phyloP scores from a whole-genome alignment of 2,329 filamentous ascomycete genomes.

The Arthrobotrys conoides region DNA sequence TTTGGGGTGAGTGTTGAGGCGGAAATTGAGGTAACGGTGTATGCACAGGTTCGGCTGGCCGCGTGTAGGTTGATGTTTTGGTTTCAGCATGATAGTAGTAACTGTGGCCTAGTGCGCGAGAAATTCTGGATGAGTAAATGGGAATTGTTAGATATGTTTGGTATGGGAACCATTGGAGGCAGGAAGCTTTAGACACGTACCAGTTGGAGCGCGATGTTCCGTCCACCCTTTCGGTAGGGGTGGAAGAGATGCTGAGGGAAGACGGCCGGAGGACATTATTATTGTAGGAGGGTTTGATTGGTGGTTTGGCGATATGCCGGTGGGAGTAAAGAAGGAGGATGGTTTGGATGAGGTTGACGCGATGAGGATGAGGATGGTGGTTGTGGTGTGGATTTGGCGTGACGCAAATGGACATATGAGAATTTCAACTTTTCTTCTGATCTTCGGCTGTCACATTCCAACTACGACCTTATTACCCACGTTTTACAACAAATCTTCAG shows the following conservation, averaged over 20 bases:
- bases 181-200: conserved; percentile 66
- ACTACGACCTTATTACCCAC: conserved; percentile 4
- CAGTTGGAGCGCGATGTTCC: conserved; percentile 89
- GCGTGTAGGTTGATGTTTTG: conserved; percentile 87
- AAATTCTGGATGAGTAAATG: conserved; percentile 35
- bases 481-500: conserved; percentile 14
- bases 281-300: background rate
- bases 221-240: conserved; percentile 86
- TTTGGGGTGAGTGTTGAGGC: conserved; percentile 44
- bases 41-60: conserved; percentile 71
- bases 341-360: conserved; percentile 32
- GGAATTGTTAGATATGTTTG: conserved; percentile 53
- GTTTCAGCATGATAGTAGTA: conserved; percentile 90
- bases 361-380: conserved; percentile 33
- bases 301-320: conserved; percentile 13
- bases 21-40: conserved; percentile 63
- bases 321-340: background rate
- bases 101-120: conserved; percentile 74
- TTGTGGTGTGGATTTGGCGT: conserved; percentile 56
- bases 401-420: conserved; percentile 44
- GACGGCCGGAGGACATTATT: conserved; percentile 44
- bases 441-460: conserved; percentile 14
- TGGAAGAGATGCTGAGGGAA: conserved; percentile 65
- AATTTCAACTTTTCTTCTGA: conserved; percentile 39
- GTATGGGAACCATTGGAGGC: conserved; percentile 42